Base-by-base conservation (phyloP, 2,329 filamentous ascomycete genomes). In the Aureobasidium sp. region DNA sequence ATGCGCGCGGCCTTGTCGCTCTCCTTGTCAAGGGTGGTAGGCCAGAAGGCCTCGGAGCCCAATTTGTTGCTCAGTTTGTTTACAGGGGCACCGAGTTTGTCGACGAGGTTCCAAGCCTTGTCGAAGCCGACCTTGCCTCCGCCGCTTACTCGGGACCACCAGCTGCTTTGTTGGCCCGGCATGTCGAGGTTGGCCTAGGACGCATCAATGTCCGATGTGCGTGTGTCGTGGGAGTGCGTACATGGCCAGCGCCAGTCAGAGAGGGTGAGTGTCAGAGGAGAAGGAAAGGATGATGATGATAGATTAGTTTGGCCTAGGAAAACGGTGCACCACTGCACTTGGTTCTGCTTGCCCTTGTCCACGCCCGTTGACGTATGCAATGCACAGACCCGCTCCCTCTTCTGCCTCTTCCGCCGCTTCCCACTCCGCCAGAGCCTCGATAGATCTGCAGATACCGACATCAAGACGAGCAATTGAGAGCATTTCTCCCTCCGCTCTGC, bases 1-100 rank as follows among this genome's bases (percentile, higher is more conserved):
- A 96, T 96, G 62, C 91, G 83, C 63, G 91, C 91, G 51, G 91
- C 90, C 77, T 96, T 96, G 76, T 96, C 90, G 75, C 88, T 89
- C 79, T 97, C 92, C 68, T 88, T 87, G 72, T 96, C 92, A 57
- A 96, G 79, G 1, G 87, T 88, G 36, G 89, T 88, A 3, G 91
- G 91, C 89, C 89, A 94, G 70, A 93, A 93, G 27, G 88, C 86
- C 73, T 95, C 91, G 34, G 82, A 82, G 63, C 91, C 91, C 41
- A 96, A 79, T 75, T 88, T 91, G 75, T 95, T 91, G 17, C 87
- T 90, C 25, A 96, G 74, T 64, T 82, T 85, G 72, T 96, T 96
- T 70, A 96, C 86, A 2, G 91, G 90, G 1, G 82, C 80, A 7
- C 72, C 72, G 12, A 88, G 78, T 71, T 88, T 88, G 74, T 89